Conservation (phyloP, 1,284 basidiomycete genomes). For the Cystobasidiaceae sp. region DNA sequence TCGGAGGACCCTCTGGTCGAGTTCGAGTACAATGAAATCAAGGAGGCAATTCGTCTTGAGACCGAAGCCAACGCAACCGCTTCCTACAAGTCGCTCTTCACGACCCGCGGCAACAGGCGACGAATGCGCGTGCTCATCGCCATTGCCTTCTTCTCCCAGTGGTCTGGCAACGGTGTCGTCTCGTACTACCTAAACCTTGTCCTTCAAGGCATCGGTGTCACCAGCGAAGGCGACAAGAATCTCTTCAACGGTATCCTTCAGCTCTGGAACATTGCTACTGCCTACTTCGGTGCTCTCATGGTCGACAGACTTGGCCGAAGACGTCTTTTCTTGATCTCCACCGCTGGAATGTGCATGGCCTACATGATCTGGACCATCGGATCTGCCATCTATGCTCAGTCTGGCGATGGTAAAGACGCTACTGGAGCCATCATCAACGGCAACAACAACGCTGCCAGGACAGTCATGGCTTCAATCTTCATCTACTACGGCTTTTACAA, state of each 20-base stretch:
- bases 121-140: constrained; percentile 41
- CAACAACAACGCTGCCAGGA: constrained; percentile 51
- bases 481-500: constrained; percentile 63
- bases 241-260: constrained; percentile 56
- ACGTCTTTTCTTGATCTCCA: constrained; percentile 41
- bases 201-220: constrained; percentile 42
- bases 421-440: background rate
- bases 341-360: constrained; percentile 52
- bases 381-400: constrained; percentile 55
- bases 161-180: constrained; percentile 42
- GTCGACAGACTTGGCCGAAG: constrained; percentile 53
- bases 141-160: constrained; percentile 34
- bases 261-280: constrained; percentile 50
- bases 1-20: constrained; percentile 37
- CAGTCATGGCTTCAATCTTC: constrained; percentile 71
- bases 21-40: constrained; percentile 47
- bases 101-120: constrained; percentile 42
- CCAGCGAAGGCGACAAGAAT: constrained; percentile 52
- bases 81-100: constrained; percentile 42
- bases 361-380: constrained; percentile 67
- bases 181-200: constrained; percentile 11
- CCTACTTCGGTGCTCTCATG: constrained; percentile 53
- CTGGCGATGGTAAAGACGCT: constrained; percentile 47
- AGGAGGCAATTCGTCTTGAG: constrained; percentile 36
- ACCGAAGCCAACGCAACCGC: constrained; percentile 34